Percentiles rank a stretch among this genome's conserved stretches.
Evolutionary conservation across 306 rosid genomes (phyloP).

Genomic region (Chamaecrista fasciculata): DNA sequence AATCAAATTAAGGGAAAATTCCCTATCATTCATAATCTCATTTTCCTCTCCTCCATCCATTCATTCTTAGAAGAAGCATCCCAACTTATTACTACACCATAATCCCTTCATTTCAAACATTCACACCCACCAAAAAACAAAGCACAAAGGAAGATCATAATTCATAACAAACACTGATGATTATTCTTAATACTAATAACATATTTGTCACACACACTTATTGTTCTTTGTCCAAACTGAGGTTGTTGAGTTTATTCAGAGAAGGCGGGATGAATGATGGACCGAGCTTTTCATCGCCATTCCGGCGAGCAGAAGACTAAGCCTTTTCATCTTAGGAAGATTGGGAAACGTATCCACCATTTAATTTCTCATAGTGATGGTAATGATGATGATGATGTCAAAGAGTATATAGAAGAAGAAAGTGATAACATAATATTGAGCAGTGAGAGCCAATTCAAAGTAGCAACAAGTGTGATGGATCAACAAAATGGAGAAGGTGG

Average conservation of each 20-base stretch:
- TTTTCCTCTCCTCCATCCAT: slow-evolving; percentile 48
- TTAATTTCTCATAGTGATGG: slow-evolving; percentile 37
- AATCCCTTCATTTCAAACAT: slow-evolving; percentile 37
- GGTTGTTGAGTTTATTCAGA: neutral
- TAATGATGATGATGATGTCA: neutral
- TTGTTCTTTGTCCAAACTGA: slow-evolving; percentile 32
- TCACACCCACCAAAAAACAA: too few species aligned
- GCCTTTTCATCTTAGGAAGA: slow-evolving; percentile 68
- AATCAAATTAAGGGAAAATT: too few species aligned
- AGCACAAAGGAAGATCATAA: too few species aligned
- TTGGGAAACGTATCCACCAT: slow-evolving; percentile 57
- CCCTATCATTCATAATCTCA: too few species aligned
- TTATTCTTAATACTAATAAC: neutral
- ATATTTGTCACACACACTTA: too few species aligned
- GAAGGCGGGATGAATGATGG: slow-evolving; percentile 49
- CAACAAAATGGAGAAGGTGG: slow-evolving; percentile 6
- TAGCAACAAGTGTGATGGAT: slow-evolving; percentile 20
- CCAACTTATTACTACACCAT: slow-evolving; percentile 25
- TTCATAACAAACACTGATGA: slow-evolving; percentile 1
- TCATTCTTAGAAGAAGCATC: slow-evolving; percentile 32
- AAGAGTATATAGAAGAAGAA: too few species aligned
- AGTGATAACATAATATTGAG: slow-evolving; percentile 21
- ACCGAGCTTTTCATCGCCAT: slow-evolving; percentile 46
- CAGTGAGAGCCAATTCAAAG: neutral
- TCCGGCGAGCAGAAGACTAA: slow-evolving; percentile 58